phyloP scores from a whole-genome alignment of 177 flowering plant species.

The Vitis hybrid region DNA sequence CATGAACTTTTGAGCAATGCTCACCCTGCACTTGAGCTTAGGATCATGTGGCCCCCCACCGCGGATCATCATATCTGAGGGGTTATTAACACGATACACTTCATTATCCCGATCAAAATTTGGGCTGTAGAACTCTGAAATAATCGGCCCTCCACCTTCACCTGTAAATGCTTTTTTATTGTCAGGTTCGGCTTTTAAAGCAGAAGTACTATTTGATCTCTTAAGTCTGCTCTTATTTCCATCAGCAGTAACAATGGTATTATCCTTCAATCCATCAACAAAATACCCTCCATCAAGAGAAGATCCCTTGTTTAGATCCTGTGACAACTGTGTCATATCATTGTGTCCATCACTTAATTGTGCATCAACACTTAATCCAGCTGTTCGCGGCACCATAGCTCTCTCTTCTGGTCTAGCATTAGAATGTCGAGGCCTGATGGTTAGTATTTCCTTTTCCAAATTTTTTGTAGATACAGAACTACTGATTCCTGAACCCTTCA shows the following conservation, averaged over 20 bases:
- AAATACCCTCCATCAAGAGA: constrained; percentile 19
- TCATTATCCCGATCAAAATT: constrained; percentile 32
- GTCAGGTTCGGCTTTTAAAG: constrained; percentile 36
- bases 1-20: constrained; percentile 16
- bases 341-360: constrained; percentile 15
- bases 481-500: constrained; percentile 29
- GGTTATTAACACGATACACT: constrained; percentile 25
- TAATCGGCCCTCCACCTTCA: constrained; percentile 38
- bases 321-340: constrained; percentile 10
- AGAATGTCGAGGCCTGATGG: constrained; percentile 22
- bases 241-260: constrained; percentile 16
- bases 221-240: constrained; percentile 49
- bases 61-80: constrained; percentile 36
- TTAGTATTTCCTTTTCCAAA: constrained; percentile 29
- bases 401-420: constrained; percentile 31
- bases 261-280: constrained; percentile 25
- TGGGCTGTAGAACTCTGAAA: constrained; percentile 59
- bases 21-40: constrained; percentile 85
- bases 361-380: constrained; percentile 21
- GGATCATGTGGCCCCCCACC: constrained; percentile 50
- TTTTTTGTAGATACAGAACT: constrained; percentile 16
- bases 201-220: constrained; percentile 84
- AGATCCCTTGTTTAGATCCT: constrained; percentile 28
- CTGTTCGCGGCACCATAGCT: constrained; percentile 17
- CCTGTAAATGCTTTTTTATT: constrained; percentile 20